Base-by-base conservation (phyloP, 2,329 filamentous ascomycete genomes). In the Cyanodermella asteris region DNA sequence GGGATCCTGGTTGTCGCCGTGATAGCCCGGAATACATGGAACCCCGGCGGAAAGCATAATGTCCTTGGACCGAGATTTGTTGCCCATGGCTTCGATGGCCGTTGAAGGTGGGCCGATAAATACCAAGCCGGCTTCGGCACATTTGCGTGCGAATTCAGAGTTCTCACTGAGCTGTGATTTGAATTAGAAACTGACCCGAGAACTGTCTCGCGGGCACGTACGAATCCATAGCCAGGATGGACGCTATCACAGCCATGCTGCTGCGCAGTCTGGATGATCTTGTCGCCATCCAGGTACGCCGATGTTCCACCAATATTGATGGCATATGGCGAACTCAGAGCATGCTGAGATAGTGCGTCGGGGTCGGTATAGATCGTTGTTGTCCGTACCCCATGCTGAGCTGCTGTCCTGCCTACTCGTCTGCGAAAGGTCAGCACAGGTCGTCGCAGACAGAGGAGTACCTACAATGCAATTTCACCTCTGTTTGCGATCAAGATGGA, bases 31-130 rank as follows among this genome's bases (percentile, higher is more conserved):
- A 24, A 97, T 87, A 41, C 87, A 94, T 4, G 82, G 82, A 4
- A 97, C 87, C 6, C 81, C 80, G n/a, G 87, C 84, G 4, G 69
- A 68, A 17, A 67, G 80, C 87, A 97, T 94, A 43, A 97, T 93
- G 44, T 91, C 76, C 49, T 97, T 97, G 26, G 77, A 87, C 31
- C 75, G 62, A 28, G 62, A 81, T 55, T 93, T 91, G 53, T 91
- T 78, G 24, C 82, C 82, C 82, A 93, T 91, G 30, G 65, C 63
- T 37, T 72, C 65, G 28, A 72, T 72, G 3, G 81, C 80, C 29
- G 73, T 58, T 47, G 54, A 66, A 3, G 87, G 81, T 2, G 87
- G 87, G 0, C 87, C 87, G 39, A 97, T 90, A 45, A 97, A 97
- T 28, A 84, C 72, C 34, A 97, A 63, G 7, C 87, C 87, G 22